Base-by-base conservation (phyloP, 192 early-diverging fungal species). In the Backusella parvicylindrica region DNA sequence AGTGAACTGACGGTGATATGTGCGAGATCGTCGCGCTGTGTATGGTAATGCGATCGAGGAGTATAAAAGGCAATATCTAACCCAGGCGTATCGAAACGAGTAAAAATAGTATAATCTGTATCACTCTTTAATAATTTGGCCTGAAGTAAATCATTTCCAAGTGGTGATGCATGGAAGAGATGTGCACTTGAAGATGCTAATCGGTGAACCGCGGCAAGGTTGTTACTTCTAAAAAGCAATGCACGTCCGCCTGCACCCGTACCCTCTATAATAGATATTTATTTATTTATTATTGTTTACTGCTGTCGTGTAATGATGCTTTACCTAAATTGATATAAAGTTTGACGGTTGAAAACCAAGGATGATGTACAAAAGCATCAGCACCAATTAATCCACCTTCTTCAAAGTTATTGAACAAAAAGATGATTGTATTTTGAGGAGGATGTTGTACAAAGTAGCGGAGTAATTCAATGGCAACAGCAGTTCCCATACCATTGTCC, bases 331-430 rank as follows among this genome's bases (percentile, higher is more conserved):
- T 91, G 65, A 93, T 78, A 75, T 90, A 93, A 1, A 85, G 85
- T 56, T 88, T 88, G 75, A 91, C 84, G 12, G 89, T 81, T 6
- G 80, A 82, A 7, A 84, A 82, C 91, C 91, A 93, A 32, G 82
- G 85, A 68, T 93, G 91, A 28, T 87, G 82, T 31, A 89, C 86
- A 78, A 93, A 89, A 4, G 85, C 79, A 21, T 77, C 80, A 9
- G 91, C 89, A 12, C 91, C 91, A 76, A 84, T 79, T 21, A 93
- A 77, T 0, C 90, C 91, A 70, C 74, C 79, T 72, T 93, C 91
- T 79, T 93, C 91, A 40, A 87, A 87, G 78, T 91, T 91, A 75
- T 93, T 91, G 64, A 93, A 89, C 80, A 92, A 88, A 72, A 93
- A 88, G 13, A 93, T 76, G 41, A 93, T 83, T 4, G 87, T 85